Evolutionary conservation across 441 rosid species (phyloP), one percentile per base, ranked within the genome.

Genomic region (Brassica hybrid): DNA sequence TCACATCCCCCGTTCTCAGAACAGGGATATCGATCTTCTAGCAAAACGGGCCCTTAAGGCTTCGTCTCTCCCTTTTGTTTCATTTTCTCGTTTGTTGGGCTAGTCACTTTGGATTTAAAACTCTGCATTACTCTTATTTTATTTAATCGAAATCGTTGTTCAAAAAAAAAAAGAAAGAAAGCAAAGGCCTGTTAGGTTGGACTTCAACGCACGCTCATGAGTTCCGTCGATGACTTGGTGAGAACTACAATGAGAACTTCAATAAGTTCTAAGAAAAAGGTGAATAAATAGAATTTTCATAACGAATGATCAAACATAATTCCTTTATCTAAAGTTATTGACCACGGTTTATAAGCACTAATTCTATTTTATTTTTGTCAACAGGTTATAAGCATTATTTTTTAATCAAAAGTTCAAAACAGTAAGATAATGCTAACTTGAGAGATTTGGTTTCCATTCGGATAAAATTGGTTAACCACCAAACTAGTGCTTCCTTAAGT

Each of bases 181-280:
- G 48, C 7, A 58, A 58, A 21, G 63, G 52, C 64, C 9, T 52
- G 23, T 69, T 69, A 58, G 13, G 13, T 69, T 71, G 57, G 36
- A 38, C 21, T 58, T 61, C 64, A 9, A 41, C 48, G 67, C 17
- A 41, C 48, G 67, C 17, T 36, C 23, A 69, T 69, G 13, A 58
- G 17, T 16, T n/a, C 25, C 67, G 67, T 61, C 75, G 43, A 45
- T 72, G 67, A 72, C 36, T 36, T 12, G 73, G 63, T 54, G 48
- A 30, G 41, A 21, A 58, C 63, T 11, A 21, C 21, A 48, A 0
- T 45, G 54, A 45, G 54, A 48, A 48, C 54, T 13, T 48, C 60
- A 58, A 23, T 5, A 58, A 21, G 14, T 58, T 21, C 7, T 11
- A 58, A 58, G 30, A 58, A 58, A 58, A 58, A 57, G 13, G 14